These are phyloP conservation scores for Cryptococcus hybrid DNA, from an alignment of 1,284 basidiomycete species.

Conservation along the genomic window DNA sequence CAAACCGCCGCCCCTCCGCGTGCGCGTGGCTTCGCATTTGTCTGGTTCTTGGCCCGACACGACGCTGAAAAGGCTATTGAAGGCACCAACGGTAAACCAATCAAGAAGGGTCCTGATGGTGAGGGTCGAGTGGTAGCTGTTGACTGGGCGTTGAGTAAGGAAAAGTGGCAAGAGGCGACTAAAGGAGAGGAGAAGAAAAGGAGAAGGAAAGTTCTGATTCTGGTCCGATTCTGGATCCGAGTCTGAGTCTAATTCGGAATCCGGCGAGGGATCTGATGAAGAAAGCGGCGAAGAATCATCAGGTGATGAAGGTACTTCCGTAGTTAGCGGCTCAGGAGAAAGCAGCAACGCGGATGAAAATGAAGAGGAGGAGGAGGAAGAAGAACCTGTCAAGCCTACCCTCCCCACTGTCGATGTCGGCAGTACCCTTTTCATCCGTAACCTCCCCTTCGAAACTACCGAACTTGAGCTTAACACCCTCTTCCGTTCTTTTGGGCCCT, in stretches of 20 bases:
- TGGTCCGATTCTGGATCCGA: constrained; percentile 21
- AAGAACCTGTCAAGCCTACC: constrained; percentile 63
- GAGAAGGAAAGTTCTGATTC: constrained; percentile 35
- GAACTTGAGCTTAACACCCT: constrained; percentile 82
- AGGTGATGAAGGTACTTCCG: constrained; percentile 43
- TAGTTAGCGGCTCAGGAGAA: constrained; percentile 38
- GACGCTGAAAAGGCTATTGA: constrained; percentile 84
- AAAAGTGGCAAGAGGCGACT: too few species aligned
- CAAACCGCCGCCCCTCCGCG: constrained; percentile 51
- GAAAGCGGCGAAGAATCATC: constrained; percentile 48
- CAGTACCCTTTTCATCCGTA: constrained; percentile 91
- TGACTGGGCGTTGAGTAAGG: constrained; percentile 95
- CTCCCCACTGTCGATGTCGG: constrained; percentile 78
- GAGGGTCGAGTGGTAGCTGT: constrained; percentile 78
- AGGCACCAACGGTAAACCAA: constrained; percentile 73
- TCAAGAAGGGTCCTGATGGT: constrained; percentile 52
- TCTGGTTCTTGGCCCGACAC: constrained; percentile 86
- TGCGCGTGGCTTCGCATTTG: constrained; percentile 88
- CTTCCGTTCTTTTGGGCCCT: constrained; percentile 88
- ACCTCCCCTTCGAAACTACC: constrained; percentile 87
- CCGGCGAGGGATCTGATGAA: constrained; percentile 30
- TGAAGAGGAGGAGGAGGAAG: constrained; percentile 52
- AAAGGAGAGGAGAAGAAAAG: constrained; percentile 54
- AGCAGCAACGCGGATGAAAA: constrained; percentile 25
- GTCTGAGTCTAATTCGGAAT: constrained; percentile 13